These are phyloP conservation scores for Anisodus acutangulus DNA, from an alignment of 257 asterid species.

Conservation along the genomic window DNA sequence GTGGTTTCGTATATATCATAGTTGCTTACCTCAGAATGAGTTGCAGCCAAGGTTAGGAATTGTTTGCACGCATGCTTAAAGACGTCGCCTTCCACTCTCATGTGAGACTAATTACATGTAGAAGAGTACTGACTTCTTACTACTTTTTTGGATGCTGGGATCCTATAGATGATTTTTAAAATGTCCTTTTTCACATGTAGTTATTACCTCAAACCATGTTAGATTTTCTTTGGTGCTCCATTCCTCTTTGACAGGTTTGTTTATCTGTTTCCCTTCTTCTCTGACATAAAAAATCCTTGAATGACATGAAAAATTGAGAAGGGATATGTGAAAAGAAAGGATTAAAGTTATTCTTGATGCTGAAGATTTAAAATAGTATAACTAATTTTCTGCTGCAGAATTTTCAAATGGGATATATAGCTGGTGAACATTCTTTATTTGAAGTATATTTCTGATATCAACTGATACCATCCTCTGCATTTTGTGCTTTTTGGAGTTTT, in stretches of 20 bases:
- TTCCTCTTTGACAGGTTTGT: neutral
- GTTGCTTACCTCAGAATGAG: neutral
- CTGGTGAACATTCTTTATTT: neutral
- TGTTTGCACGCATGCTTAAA: neutral
- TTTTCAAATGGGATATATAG: neutral
- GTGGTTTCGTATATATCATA: neutral
- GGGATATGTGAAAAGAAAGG: neutral
- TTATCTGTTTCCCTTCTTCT: neutral
- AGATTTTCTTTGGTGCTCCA: neutral
- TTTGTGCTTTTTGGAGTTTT: neutral
- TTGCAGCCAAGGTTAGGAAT: neutral
- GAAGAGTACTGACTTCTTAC: neutral
- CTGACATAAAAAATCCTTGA: neutral
- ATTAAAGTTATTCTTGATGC: neutral
- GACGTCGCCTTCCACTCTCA: neutral
- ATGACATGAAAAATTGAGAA: neutral
- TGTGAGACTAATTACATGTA: constrained; percentile 14
- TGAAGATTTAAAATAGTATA: neutral
- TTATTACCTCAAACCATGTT: neutral
- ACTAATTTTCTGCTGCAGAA: neutral
- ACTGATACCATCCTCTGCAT: neutral
- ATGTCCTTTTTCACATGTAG: neutral
- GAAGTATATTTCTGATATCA: neutral
- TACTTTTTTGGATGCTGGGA: neutral
- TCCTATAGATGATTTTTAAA: neutral